Base-by-base conservation (phyloP, 2,329 filamentous ascomycete genomes). In the Lachnellula cervina region DNA sequence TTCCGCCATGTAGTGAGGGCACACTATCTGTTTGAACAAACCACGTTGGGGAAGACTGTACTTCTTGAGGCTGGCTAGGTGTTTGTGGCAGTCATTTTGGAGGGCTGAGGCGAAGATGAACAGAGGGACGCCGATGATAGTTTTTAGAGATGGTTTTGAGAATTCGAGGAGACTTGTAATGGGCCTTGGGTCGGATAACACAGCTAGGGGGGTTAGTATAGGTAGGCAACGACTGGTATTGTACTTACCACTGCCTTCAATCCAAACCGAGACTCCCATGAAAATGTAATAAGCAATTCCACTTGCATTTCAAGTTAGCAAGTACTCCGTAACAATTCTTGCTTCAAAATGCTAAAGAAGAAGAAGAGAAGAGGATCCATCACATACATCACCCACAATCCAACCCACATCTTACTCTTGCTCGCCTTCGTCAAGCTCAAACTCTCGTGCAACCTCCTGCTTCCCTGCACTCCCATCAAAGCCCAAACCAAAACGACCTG, bases 1-100 rank as follows among this genome's bases (percentile, higher is more conserved):
- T 74, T 97, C 94, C 66, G 87, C 90, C 3, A 88, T 88, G 72
- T 97, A 99, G 73, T 99, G 94, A 17, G 94, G 91, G 64, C 89
- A 95, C 40, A 97, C 73, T 21, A 95, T 72, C 55, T 78, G 76
- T 45, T 77, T 76, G 71, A 97, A 99, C 55, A 88, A 73, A 2
- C 86, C 85, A 57, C 87, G 80, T 2, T 80, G 75, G 0, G 93
- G 93, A 23, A 97, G 77, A 11, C 88, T 88, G 72, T 99, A 97
- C 68, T 91, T 93, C 68, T 83, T 82, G 57, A 94, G 74, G 40
- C 80, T 80, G 43, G 85, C 83, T 19, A 94, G 79, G 64, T 92
- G 78, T 53, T 74, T 73, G 68, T 93, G 89, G 66, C 86, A 89
- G 62, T 82, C 78, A 70, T 93, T 82, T 70, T 99, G 94, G 61